phyloP scores from a whole-genome alignment of 2,329 filamentous ascomycete genomes.

The Pleoardoris graminearum region DNA sequence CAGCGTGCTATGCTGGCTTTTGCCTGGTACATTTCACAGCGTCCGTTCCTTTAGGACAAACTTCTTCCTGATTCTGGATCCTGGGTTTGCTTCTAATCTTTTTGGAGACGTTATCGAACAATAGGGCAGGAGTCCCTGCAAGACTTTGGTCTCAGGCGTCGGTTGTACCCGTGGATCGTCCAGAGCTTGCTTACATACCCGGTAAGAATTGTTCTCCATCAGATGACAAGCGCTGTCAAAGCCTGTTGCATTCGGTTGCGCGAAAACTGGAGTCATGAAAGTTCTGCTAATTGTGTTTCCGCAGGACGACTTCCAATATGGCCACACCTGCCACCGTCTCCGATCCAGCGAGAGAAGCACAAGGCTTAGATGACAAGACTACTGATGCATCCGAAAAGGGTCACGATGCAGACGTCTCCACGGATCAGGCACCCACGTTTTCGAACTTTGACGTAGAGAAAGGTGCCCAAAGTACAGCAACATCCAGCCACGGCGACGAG shows the following conservation, averaged over 20 bases:
- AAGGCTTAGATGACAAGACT: conserved; percentile 23
- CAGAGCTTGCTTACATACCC: too few species aligned
- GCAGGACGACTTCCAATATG: conserved; percentile 19
- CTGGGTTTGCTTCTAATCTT: background rate
- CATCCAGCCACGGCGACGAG: conserved; percentile 32
- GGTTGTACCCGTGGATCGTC: too few species aligned
- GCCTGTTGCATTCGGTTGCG: background rate
- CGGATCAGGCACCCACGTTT: conserved; percentile 14
- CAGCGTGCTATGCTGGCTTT: background rate
- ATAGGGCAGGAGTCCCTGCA: too few species aligned
- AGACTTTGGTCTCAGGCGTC: too few species aligned
- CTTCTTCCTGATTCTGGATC: background rate
- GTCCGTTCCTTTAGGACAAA: background rate
- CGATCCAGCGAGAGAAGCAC: conserved; percentile 22
- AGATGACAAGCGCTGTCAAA: background rate
- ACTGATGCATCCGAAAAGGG: conserved; percentile 31
- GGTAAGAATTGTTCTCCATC: too few species aligned
- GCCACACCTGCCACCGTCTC: conserved; percentile 24
- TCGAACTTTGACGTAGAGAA: conserved; percentile 32
- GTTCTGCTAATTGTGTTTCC: background rate
- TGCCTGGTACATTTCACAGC: background rate
- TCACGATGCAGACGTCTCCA: conserved; percentile 30
- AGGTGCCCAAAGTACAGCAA: conserved; percentile 23
- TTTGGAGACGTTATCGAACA: too few species aligned
- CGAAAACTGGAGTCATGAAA: background rate